Evolutionary conservation across 2,329 filamentous ascomycete genomes (phyloP).

Genomic region (Metarhizium robertsii): DNA sequence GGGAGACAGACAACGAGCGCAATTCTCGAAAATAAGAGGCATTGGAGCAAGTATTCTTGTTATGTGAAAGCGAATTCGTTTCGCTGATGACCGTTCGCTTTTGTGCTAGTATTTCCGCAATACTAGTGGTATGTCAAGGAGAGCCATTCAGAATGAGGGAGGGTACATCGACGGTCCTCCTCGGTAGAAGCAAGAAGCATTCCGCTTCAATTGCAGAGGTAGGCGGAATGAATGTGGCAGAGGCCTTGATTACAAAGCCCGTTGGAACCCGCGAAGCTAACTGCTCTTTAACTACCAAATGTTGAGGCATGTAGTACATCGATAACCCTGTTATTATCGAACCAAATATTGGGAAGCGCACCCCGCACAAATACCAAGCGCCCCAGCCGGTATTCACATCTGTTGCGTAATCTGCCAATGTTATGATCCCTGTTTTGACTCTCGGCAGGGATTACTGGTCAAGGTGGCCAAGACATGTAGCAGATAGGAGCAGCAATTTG

Average conservation of each 20-base stretch:
- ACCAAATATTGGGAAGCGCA: not conserved
- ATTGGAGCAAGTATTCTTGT: conserved; percentile 37
- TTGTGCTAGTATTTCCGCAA: conserved; percentile 34
- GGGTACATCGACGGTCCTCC: conserved; percentile 44
- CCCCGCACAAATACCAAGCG: not conserved
- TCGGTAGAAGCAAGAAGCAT: conserved; percentile 35
- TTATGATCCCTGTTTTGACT: not conserved
- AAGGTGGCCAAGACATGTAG: not conserved
- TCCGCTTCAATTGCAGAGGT: not conserved
- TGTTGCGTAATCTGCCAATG: not conserved
- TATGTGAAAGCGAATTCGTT: conserved; percentile 29
- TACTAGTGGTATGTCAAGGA: conserved; percentile 31
- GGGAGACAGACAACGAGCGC: conserved; percentile 41
- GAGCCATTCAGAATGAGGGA: conserved; percentile 32
- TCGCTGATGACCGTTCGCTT: conserved; percentile 39
- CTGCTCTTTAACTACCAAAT: no score
- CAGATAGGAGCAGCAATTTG: not conserved
- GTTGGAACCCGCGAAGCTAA: no score
- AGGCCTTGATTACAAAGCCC: not conserved
- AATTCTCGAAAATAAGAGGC: conserved; percentile 30
- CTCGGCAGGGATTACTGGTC: not conserved
- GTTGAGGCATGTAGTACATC: no score
- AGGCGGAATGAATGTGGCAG: not conserved
- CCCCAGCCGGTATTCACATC: not conserved
- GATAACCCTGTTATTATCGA: not conserved